These are phyloP conservation scores for Chalaropsis thielavioides DNA, from an alignment of 2,329 filamentous ascomycete species.

Conservation along the genomic window DNA sequence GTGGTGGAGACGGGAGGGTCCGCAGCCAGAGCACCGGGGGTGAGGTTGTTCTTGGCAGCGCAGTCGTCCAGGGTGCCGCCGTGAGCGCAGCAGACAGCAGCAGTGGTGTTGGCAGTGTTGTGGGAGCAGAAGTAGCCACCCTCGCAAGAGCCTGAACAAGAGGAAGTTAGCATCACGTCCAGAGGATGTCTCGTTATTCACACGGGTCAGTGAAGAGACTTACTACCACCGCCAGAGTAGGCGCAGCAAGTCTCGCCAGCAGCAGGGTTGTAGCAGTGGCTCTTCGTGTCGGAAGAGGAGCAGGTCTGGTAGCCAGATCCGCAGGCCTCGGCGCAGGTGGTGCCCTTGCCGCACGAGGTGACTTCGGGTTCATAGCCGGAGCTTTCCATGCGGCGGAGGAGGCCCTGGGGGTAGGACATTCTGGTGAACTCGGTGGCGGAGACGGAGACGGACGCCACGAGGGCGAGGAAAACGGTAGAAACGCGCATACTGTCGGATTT, in stretches of 20 bases:
- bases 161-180: slow-evolving; percentile 10
- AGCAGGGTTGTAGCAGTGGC: slow-evolving; percentile 44
- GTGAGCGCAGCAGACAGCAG: slow-evolving; percentile 43
- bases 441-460: slow-evolving; percentile 24
- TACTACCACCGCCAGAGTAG: slow-evolving; percentile 39
- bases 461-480: slow-evolving; percentile 27
- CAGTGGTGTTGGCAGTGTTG: slow-evolving; percentile 27
- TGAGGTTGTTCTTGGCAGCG: slow-evolving; percentile 37
- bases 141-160: slow-evolving; percentile 40
- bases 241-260: slow-evolving; percentile 43
- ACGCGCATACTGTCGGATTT: slow-evolving; percentile 22
- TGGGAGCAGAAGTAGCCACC: slow-evolving; percentile 48
- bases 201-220: slow-evolving; percentile 22
- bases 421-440: slow-evolving; percentile 24
- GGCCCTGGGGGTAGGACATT: slow-evolving; percentile 27
- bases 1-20: slow-evolving; percentile 24
- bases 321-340: slow-evolving; percentile 41
- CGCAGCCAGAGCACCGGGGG: slow-evolving; percentile 31
- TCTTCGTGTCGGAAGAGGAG: slow-evolving; percentile 32
- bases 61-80: slow-evolving; percentile 39
- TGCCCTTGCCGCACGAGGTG: slow-evolving; percentile 34
- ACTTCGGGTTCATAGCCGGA: slow-evolving; percentile 36
- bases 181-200: neutral
- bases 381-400: slow-evolving; percentile 32
- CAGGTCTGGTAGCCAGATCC: slow-evolving; percentile 37